phyloP scores from a whole-genome alignment of 2,329 filamentous ascomycete species.

The Ophiostoma perfectum region DNA sequence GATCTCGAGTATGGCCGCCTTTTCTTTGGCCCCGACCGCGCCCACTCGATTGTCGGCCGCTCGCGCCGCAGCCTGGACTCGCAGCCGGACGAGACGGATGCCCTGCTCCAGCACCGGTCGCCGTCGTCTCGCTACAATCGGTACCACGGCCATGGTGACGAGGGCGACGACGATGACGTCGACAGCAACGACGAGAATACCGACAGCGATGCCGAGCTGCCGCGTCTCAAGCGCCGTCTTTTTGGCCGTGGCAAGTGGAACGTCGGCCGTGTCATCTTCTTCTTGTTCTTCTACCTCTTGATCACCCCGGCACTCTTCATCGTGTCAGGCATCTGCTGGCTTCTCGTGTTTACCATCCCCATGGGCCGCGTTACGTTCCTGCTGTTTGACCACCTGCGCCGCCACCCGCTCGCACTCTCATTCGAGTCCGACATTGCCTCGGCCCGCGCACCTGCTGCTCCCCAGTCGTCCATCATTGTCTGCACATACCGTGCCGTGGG shows the following conservation, averaged over 20 bases:
- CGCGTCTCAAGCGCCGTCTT: slow-evolving; percentile 67
- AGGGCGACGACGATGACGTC: background rate
- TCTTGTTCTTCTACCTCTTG: slow-evolving; percentile 89
- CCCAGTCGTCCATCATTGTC: slow-evolving; percentile 79
- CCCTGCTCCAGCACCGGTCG: slow-evolving; percentile 64
- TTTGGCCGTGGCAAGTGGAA: slow-evolving; percentile 98
- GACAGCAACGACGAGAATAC: slow-evolving; percentile 19
- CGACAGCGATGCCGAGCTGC: slow-evolving; percentile 31
- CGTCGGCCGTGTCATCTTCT: slow-evolving; percentile 89
- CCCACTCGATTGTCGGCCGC: slow-evolving; percentile 75
- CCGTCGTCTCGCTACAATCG: slow-evolving; percentile 5
- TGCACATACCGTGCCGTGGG: slow-evolving; percentile 97
- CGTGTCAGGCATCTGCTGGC: slow-evolving; percentile 87
- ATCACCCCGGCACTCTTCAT: slow-evolving; percentile 80
- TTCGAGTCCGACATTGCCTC: slow-evolving; percentile 83
- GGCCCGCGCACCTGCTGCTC: slow-evolving; percentile 63
- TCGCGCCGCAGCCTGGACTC: slow-evolving; percentile 87
- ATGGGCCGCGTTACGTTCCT: slow-evolving; percentile 95
- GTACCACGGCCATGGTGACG: slow-evolving; percentile 1
- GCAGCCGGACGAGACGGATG: slow-evolving; percentile 76
- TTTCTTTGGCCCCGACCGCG: slow-evolving; percentile 82
- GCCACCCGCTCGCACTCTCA: slow-evolving; percentile 85
- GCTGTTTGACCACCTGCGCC: slow-evolving; percentile 82
- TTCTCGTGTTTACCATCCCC: slow-evolving; percentile 94
- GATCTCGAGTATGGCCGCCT: slow-evolving; percentile 92